Evolutionary conservation across 1,284 basidiomycete species (phyloP), one percentile per base, ranked within the genome.

Genomic region (Ceratobasidium sp.): DNA sequence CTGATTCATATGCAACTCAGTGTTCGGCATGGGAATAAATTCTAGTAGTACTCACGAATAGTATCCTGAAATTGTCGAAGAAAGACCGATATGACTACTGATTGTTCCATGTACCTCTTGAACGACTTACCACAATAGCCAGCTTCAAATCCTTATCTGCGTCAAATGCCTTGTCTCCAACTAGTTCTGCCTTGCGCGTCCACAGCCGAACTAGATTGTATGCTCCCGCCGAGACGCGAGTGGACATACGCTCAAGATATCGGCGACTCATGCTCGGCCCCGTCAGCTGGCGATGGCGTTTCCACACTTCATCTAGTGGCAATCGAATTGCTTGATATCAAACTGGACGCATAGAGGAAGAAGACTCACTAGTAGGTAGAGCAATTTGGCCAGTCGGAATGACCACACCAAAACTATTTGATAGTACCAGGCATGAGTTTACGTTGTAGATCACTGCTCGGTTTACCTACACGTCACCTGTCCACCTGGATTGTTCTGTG

Each of bases 191-290:
- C 27, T 75, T 75, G 27, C 14, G 30, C 7, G 33, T 16, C 73
- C 73, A 75, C 0, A 75, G 33, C 3, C n/a, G 35, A 3, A 55
- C 73, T 7, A 75, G 48, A 18, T 44, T 52, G 14, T 55, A 55
- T 6, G 62, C 60, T 12, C 14, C 73, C 16, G 60, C n/a, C 8
- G n/a, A 6, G n/a, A 52, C 66, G 0, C 62, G 73, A 4, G 10
- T 27, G 0, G 73, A 66, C 73, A 75, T 75, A 10, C 73, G 60
- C 23, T 35, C 60, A 1, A 75, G 60, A 16, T 75, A 75, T 16
- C 73, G 60, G 5, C 62, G 44, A n/a, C 62, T 65, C 73, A 75
- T 75, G 30, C 73, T 75, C 6, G 60, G 73, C 1, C 73, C 60
- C 6, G 62, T 65, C 23, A 75, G 35, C 12, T 62, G 73, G 7